Evolutionary conservation across 768 basidiomycete species (phyloP).

Genomic region (Pulveroboletus frians): DNA sequence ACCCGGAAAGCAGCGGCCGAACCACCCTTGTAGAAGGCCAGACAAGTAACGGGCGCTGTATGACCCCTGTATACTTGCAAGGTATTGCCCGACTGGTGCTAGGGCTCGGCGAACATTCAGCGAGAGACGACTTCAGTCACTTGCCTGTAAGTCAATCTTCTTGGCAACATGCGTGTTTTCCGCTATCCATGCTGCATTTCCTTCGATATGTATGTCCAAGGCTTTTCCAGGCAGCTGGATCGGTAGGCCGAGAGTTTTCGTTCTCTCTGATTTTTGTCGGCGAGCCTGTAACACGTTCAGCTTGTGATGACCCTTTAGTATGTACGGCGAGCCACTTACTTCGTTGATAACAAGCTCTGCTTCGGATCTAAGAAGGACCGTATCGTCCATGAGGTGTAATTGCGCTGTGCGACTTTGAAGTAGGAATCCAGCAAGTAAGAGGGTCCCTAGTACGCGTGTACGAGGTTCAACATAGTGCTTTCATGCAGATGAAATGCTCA

Average conservation of each 20-base stretch:
- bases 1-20: constrained; percentile 40
- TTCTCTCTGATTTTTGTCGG: constrained; percentile 63
- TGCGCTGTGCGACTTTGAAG: not conserved
- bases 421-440: not conserved
- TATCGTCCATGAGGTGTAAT: constrained; percentile 17
- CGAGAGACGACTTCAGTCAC: constrained; percentile 5
- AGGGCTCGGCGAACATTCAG: constrained; percentile 8
- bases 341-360: constrained; percentile 31
- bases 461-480: not conserved
- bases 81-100: constrained; percentile 70
- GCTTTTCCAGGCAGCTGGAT: constrained; percentile 74
- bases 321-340: constrained; percentile 6
- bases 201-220: constrained; percentile 61
- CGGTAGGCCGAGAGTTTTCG: constrained; percentile 70
- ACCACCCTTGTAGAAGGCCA: constrained; percentile 57
- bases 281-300: constrained; percentile 46
- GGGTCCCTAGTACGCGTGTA: too few relatives aligned
- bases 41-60: constrained; percentile 79
- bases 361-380: constrained; percentile 27
- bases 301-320: not conserved
- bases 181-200: constrained; percentile 75
- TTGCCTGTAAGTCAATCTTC: constrained; percentile 74
- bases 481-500: not conserved
- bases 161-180: constrained; percentile 76
- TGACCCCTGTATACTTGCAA: constrained; percentile 77